Evolutionary conservation across 169 alveolate genomes (phyloP).

Genomic region (Neospora caninum): DNA sequence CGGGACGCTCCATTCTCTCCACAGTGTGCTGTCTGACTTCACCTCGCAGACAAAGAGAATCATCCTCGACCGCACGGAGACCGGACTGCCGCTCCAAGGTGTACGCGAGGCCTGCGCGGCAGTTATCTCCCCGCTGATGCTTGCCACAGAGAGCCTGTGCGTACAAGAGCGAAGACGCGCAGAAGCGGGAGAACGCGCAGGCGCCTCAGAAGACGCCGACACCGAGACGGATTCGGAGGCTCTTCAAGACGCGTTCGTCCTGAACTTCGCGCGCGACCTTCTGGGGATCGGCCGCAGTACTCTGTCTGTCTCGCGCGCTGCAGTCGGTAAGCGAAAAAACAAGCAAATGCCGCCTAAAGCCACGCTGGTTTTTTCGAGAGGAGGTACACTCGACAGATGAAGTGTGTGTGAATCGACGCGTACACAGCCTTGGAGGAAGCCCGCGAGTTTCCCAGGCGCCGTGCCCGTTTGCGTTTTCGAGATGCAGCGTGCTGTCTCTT

Average conservation of each 20-base stretch:
- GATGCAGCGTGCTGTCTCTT: too few relatives aligned
- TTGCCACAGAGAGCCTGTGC: constrained; percentile 25
- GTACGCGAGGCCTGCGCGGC: constrained; percentile 28
- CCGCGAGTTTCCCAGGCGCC: too few relatives aligned
- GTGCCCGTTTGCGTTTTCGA: too few relatives aligned
- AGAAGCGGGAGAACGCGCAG: background rate
- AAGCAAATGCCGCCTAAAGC: background rate
- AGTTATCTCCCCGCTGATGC: constrained; percentile 39
- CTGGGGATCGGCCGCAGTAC: background rate
- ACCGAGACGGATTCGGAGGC: background rate
- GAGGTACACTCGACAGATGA: too few relatives aligned
- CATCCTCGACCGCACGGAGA: constrained; percentile 40
- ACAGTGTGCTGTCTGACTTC: background rate
- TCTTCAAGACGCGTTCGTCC: background rate
- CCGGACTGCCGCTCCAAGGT: background rate
- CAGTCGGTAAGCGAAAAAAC: background rate
- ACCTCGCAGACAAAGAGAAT: background rate
- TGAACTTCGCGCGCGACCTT: background rate
- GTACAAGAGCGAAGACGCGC: background rate
- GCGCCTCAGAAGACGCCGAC: background rate
- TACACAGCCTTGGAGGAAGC: too few relatives aligned
- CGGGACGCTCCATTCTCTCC: background rate
- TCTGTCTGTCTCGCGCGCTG: constrained; percentile 38
- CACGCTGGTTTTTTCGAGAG: too few relatives aligned
- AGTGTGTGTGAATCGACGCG: too few relatives aligned